These are phyloP conservation scores for Ilex aquifolium DNA, from an alignment of 257 asterid species.

Conservation along the genomic window DNA sequence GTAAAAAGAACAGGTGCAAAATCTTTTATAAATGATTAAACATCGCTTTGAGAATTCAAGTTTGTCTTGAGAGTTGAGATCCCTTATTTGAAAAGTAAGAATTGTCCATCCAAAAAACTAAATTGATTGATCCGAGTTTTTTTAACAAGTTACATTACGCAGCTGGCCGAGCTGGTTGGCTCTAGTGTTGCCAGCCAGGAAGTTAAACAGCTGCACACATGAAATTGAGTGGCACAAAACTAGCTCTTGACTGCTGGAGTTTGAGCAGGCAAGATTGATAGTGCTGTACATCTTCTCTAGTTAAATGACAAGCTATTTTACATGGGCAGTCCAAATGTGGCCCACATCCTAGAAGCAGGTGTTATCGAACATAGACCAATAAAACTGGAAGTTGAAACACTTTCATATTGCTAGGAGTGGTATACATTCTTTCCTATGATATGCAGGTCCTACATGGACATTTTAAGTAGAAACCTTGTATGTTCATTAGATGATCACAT, in stretches of 20 bases:
- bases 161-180: slow-evolving; percentile 44
- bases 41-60: too few relatives aligned
- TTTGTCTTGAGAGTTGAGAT: too few relatives aligned
- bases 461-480: too few relatives aligned
- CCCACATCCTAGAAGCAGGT: neutral
- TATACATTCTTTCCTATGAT: neutral
- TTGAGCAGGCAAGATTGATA: slow-evolving; percentile 17
- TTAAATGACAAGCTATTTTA: neutral
- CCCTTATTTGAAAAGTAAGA: too few relatives aligned
- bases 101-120: too few relatives aligned
- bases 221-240: slow-evolving; percentile 9
- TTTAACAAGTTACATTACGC: slow-evolving; percentile 1
- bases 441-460: too few relatives aligned
- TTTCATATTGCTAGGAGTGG: neutral
- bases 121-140: too few relatives aligned
- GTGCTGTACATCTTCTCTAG: slow-evolving; percentile 11
- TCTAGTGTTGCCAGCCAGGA: slow-evolving; percentile 21
- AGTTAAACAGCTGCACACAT: slow-evolving; percentile 16
- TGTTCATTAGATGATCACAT: too few relatives aligned
- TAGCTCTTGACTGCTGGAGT: slow-evolving; percentile 29
- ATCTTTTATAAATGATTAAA: too few relatives aligned
- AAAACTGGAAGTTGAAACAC: neutral
- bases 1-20: too few relatives aligned
- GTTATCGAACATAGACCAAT: neutral
- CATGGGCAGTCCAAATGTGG: neutral